phyloP scores from a whole-genome alignment of 768 basidiomycete species.

The Mycena vitilis region DNA sequence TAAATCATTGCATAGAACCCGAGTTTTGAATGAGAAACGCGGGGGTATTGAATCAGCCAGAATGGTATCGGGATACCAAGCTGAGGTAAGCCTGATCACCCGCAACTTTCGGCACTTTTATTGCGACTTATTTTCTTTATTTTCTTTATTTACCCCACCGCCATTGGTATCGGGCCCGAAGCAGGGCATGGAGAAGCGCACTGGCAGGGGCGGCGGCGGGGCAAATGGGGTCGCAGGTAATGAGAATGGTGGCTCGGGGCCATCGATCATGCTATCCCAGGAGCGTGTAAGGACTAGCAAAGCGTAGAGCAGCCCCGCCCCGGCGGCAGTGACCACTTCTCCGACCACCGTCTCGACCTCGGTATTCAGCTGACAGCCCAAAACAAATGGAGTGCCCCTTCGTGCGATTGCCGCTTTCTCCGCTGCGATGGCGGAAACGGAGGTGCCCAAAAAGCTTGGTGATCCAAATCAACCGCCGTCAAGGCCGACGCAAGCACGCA shows the following conservation, averaged over 20 bases:
- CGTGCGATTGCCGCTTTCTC: slow-evolving; percentile 90
- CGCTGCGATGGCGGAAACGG: slow-evolving; percentile 75
- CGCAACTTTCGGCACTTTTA: too few species aligned
- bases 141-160: too few species aligned
- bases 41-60: too few species aligned
- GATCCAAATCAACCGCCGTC: slow-evolving; percentile 92
- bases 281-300: slow-evolving; percentile 48
- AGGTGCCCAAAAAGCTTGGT: slow-evolving; percentile 87
- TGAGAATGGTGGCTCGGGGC: slow-evolving; percentile 45
- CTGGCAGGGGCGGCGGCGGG: slow-evolving; percentile 54
- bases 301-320: slow-evolving; percentile 55
- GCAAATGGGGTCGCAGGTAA: slow-evolving; percentile 45
- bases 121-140: too few species aligned
- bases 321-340: slow-evolving; percentile 53
- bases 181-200: slow-evolving; percentile 56
- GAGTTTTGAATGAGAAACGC: too few species aligned
- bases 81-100: too few species aligned
- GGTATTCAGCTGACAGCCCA: slow-evolving; percentile 70
- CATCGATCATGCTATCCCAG: slow-evolving; percentile 51
- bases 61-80: too few species aligned
- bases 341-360: slow-evolving; percentile 61
- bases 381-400: slow-evolving; percentile 66
- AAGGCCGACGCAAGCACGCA: slow-evolving; percentile 82
- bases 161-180: too few species aligned
- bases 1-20: too few species aligned